These are phyloP conservation scores for Royoungia palumana DNA, from an alignment of 768 basidiomycete species.

Conservation along the genomic window DNA sequence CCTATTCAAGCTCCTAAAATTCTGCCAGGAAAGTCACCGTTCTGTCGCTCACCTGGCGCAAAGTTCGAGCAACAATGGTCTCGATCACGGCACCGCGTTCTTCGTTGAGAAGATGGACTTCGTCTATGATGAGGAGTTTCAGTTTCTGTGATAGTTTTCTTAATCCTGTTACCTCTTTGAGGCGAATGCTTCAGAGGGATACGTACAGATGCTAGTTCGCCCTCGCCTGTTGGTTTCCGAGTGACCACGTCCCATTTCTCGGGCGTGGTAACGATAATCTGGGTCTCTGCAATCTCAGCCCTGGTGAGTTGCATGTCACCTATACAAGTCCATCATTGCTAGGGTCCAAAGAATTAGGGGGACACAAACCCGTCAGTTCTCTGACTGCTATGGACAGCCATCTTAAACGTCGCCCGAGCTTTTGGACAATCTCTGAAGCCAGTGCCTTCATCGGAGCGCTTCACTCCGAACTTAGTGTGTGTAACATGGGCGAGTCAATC, in stretches of 20 bases:
- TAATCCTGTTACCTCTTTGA: background rate
- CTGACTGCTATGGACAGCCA: slow-evolving; percentile 87
- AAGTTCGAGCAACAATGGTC: slow-evolving; percentile 93
- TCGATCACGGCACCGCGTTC: slow-evolving; percentile 98
- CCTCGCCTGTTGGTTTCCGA: slow-evolving; percentile 93
- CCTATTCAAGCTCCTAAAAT: slow-evolving; percentile 44
- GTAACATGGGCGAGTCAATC: background rate
- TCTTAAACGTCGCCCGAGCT: slow-evolving; percentile 81
- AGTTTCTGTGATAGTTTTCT: slow-evolving; percentile 55
- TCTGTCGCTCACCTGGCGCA: slow-evolving; percentile 64
- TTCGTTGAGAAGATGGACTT: slow-evolving; percentile 95
- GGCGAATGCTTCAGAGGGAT: background rate
- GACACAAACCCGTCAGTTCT: slow-evolving; percentile 75
- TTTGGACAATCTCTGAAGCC: slow-evolving; percentile 92
- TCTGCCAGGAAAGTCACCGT: background rate
- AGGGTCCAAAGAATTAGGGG: background rate
- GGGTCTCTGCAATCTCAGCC: slow-evolving; percentile 89
- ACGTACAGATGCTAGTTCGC: slow-evolving; percentile 88
- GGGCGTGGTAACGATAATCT: slow-evolving; percentile 97
- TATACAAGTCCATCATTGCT: slow-evolving; percentile 8
- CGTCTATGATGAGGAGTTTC: slow-evolving; percentile 94
- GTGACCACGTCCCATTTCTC: slow-evolving; percentile 99
- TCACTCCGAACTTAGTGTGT: background rate
- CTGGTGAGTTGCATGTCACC: slow-evolving; percentile 97
- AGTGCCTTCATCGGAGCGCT: slow-evolving; percentile 99